Evolutionary conservation across 768 basidiomycete species (phyloP).

Genomic region (Pulveroboletus ravenelii): DNA sequence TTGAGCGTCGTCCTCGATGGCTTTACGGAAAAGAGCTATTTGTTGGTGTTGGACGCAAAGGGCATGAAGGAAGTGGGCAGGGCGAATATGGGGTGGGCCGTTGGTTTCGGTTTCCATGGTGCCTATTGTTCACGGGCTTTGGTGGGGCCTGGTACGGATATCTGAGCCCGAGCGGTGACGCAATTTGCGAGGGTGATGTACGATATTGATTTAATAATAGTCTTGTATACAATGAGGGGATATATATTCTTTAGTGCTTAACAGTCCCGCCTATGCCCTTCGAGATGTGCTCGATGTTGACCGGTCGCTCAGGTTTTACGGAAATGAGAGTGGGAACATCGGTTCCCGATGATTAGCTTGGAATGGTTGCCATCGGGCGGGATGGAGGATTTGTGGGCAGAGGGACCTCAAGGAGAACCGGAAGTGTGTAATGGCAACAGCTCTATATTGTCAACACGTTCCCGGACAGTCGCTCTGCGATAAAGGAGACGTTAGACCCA

Average conservation of each 20-base stretch:
- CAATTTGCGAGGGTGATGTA: background rate
- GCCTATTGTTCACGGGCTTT: slow-evolving; percentile 11
- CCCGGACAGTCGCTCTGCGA: background rate
- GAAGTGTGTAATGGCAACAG: background rate
- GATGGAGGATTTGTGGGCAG: background rate
- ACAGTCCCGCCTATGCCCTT: background rate
- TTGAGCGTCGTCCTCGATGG: slow-evolving; percentile 36
- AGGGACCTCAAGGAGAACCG: background rate
- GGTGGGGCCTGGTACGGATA: slow-evolving; percentile 16
- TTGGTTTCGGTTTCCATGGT: slow-evolving; percentile 38
- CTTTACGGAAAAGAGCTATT: slow-evolving; percentile 27
- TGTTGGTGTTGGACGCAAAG: slow-evolving; percentile 35
- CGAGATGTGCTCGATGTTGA: background rate
- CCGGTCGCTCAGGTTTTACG: too few relatives aligned
- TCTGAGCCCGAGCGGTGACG: slow-evolving; percentile 7
- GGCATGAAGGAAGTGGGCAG: slow-evolving; percentile 34
- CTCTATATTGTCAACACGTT: background rate
- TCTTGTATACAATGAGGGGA: background rate
- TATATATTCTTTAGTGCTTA: too few relatives aligned
- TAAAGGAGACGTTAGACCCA: background rate
- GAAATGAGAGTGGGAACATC: background rate
- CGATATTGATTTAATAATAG: background rate
- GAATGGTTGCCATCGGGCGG: background rate
- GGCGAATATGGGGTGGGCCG: slow-evolving; percentile 31
- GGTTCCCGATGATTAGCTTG: background rate